These are phyloP conservation scores for Fusarium sp. DNA, from an alignment of 2,329 filamentous ascomycete species.

Conservation along the genomic window DNA sequence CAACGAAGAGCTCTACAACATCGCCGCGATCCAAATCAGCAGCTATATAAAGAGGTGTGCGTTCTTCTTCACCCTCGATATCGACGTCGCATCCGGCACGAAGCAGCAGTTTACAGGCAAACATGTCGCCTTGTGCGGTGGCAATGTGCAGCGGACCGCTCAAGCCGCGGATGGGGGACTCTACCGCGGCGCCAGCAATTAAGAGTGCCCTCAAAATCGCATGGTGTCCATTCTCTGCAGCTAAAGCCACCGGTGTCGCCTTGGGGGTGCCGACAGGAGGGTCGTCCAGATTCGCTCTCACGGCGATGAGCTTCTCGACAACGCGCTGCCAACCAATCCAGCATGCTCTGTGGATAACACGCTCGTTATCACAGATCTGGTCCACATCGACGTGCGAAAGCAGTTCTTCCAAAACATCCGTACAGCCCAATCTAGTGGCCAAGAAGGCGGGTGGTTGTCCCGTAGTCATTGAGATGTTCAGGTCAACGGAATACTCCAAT, in stretches of 20 bases:
- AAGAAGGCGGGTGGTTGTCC: constrained; percentile 33
- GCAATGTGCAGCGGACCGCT: constrained; percentile 31
- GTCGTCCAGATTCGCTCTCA: constrained; percentile 31
- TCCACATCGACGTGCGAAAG: constrained; percentile 33
- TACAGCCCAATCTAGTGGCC: constrained; percentile 21
- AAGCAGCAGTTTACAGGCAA: constrained; percentile 27
- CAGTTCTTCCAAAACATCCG: constrained; percentile 28
- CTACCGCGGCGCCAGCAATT: constrained; percentile 27
- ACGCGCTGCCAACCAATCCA: constrained; percentile 29
- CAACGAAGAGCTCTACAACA: constrained; percentile 30
- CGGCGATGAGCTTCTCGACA: constrained; percentile 33
- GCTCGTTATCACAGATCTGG: constrained; percentile 21
- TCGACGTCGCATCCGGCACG: constrained; percentile 33
- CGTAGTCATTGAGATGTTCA: constrained; percentile 17
- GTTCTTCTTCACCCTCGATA: constrained; percentile 8
- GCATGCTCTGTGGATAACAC: constrained; percentile 35
- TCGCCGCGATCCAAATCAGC: constrained; percentile 13
- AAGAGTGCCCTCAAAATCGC: constrained; percentile 26
- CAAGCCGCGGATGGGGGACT: constrained; percentile 19
- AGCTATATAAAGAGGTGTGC: constrained; percentile 31
- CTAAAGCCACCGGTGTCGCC: constrained; percentile 35
- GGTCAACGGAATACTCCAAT: constrained; percentile 25
- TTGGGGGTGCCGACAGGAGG: constrained; percentile 26
- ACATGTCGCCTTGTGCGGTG: constrained; percentile 16
- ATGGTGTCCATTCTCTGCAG: constrained; percentile 19